Conservation (phyloP, 2,329 filamentous ascomycete genomes). For the Raffaelea ambrosiae region DNA sequence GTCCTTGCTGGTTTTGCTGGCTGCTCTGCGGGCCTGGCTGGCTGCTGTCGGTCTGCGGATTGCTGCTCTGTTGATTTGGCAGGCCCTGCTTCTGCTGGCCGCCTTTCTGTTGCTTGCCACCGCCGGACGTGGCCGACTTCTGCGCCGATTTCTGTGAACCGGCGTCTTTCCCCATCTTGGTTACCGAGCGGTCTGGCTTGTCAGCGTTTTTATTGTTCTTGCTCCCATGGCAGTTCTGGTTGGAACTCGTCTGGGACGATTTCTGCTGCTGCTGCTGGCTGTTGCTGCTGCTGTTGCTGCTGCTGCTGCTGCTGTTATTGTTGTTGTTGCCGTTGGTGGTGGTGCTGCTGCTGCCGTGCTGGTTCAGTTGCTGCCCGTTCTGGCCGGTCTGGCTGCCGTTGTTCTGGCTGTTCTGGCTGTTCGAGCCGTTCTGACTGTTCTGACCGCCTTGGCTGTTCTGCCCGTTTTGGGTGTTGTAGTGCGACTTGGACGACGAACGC, state of each 20-base stretch:
- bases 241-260: constrained; percentile 5
- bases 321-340: constrained; percentile 22
- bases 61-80: neutral
- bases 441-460: constrained; percentile 18
- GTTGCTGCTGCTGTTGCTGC: constrained; percentile 33
- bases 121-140: neutral
- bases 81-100: constrained; percentile 5
- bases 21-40: neutral
- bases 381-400: constrained; percentile 22
- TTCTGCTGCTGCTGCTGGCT: constrained; percentile 4
- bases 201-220: constrained; percentile 46
- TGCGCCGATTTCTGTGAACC: constrained; percentile 24
- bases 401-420: constrained; percentile 22
- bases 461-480: no score
- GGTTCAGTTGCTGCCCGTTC: constrained; percentile 20
- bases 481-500: constrained; percentile 52
- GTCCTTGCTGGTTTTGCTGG: constrained; percentile 1
- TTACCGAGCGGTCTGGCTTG: constrained; percentile 53
- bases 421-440: neutral
- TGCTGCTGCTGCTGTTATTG: neutral
- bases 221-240: constrained; percentile 54
- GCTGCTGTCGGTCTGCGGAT: neutral
- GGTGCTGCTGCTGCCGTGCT: constrained; percentile 30
- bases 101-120: constrained; percentile 23
- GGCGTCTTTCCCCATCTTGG: constrained; percentile 47